Base-by-base conservation (phyloP, 2,329 filamentous ascomycete genomes). In the Sclerotinia glacialis region DNA sequence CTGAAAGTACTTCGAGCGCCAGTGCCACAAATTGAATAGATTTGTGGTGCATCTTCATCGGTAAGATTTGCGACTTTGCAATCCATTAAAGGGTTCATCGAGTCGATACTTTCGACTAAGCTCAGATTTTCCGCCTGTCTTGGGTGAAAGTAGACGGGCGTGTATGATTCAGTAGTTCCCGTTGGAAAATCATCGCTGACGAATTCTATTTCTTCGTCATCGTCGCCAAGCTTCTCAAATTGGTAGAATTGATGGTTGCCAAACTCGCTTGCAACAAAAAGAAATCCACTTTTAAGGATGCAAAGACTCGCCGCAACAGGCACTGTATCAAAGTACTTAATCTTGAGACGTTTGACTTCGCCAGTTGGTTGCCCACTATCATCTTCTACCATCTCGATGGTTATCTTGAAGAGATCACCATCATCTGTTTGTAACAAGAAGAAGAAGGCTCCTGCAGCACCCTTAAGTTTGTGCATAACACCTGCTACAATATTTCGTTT, bases 241-340 rank as follows among this genome's bases (percentile, higher is more conserved):
- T 98, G 94, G 78, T 98, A 99, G 72, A 99, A 93, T 68, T 93
- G 88, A 76, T 96, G 91, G 76, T 97, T 95, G 40, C 96, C 95
- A 70, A 90, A 93, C 78, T 99, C 94, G 74, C 91, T 92, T 9
- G 93, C 92, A 64, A 94, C 90, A 74, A 95, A 99, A 14, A 99
- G 84, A 76, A 97, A 99, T 37, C 95, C 96, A 71, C 93, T 97
- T 79, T 97, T 97, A 71, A 99, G 79, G 71, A 99, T 97, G 77
- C 93, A 92, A 54, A 99, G 84, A 75, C 86, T 96, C 0, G 91
- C 89, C 0, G 93, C 92, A 47, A 96, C 83, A 0, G 96, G 94
- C 4, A 97, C 90, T 0, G 95, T 99, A 74, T 99, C 95, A 73
- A 98, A 99, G 78, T 98, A 99, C 77, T 97, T 97, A 79, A 99